Conservation (phyloP, 2,329 filamentous ascomycete species). For the Cercospora janseana region DNA sequence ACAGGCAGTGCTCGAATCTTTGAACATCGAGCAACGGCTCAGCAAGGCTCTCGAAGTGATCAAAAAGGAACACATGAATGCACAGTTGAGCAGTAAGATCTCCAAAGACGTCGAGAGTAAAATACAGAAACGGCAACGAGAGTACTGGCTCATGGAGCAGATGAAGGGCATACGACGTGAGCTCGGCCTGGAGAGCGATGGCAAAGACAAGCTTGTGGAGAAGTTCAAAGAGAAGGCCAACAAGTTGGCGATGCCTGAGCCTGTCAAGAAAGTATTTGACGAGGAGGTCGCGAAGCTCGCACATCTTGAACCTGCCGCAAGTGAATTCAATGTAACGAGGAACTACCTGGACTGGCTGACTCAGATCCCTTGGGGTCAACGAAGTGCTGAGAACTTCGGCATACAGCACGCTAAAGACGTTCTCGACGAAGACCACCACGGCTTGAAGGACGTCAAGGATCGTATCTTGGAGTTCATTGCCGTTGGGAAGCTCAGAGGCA, state of each 20-base stretch:
- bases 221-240: constrained; percentile 94
- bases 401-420: constrained; percentile 89
- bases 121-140: constrained; percentile 93
- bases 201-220: constrained; percentile 96
- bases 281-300: constrained; percentile 97
- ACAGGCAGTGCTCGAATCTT: constrained; percentile 82
- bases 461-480: constrained; percentile 98
- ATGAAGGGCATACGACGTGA: constrained; percentile 98
- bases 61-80: constrained; percentile 98
- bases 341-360: constrained; percentile 99
- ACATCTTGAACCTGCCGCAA: constrained; percentile 90
- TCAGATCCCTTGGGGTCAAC: constrained; percentile 94
- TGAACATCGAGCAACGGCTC: constrained; percentile 89
- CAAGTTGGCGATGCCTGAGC: constrained; percentile 94
- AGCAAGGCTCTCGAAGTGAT: constrained; percentile 87
- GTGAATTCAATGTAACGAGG: constrained; percentile 96
- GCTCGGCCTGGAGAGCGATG: constrained; percentile 93
- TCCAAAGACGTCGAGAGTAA: constrained; percentile 96
- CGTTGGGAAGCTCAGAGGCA: constrained; percentile 92
- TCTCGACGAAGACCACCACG: constrained; percentile 94
- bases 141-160: constrained; percentile 99
- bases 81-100: constrained; percentile 93
- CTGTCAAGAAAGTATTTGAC: constrained; percentile 95
- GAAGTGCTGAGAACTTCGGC: constrained; percentile 93
- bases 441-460: constrained; percentile 96